Evolutionary conservation across 1,139 yeast species (phyloP).

Genomic region (Zygoascus sp.): DNA sequence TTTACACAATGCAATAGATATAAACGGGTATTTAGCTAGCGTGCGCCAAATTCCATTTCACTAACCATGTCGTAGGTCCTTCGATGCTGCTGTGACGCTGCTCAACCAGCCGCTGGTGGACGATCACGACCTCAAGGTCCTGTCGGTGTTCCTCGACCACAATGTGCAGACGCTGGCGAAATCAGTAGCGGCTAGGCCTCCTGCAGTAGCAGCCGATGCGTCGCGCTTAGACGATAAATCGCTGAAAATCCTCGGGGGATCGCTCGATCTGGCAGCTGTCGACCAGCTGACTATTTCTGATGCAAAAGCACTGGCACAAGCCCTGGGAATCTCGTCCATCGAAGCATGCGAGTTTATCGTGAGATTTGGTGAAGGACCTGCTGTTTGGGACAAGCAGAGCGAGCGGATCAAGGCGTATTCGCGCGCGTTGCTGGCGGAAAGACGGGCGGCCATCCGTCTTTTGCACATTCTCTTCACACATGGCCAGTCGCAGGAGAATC

Average conservation of each 20-base stretch:
- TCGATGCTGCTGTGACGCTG: constrained; percentile 4
- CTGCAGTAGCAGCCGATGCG: neutral
- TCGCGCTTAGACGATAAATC: neutral
- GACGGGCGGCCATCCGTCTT: neutral
- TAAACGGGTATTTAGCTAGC: too few species aligned
- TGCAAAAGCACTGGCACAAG: neutral
- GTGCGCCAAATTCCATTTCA: neutral
- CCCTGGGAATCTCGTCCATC: neutral
- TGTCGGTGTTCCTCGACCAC: neutral
- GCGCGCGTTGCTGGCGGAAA: neutral
- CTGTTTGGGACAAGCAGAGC: constrained; percentile 6
- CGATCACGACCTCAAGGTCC: neutral
- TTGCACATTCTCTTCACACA: neutral
- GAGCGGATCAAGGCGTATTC: constrained; percentile 1
- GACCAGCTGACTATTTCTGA: constrained; percentile 14
- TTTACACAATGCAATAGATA: neutral
- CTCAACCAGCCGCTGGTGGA: neutral
- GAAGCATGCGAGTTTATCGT: constrained; percentile 3
- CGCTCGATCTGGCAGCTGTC: constrained; percentile 9
- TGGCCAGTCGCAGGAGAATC: neutral
- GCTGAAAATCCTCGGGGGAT: neutral
- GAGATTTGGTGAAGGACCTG: neutral
- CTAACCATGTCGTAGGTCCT: too few species aligned
- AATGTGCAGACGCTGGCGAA: neutral
- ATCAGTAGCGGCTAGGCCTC: neutral